A percentile compares a stretch with the other conserved stretches of the same genome.
Evolutionary conservation across 768 basidiomycete species (phyloP).

Genomic region (Wakefieldia striispora): DNA sequence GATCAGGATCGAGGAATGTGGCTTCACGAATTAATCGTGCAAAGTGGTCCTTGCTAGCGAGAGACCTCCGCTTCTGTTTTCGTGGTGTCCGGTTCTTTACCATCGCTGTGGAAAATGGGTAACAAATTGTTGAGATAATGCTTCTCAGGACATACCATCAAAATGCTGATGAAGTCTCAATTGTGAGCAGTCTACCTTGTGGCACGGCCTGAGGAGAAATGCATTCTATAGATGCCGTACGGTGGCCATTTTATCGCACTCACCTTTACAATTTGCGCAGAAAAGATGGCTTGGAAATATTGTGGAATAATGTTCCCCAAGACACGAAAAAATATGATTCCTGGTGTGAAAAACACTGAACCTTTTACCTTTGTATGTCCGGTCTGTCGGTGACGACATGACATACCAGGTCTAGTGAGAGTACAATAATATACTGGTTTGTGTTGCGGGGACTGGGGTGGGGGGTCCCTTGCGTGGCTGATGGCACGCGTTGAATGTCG

Average conservation of each 20-base stretch:
- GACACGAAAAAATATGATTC: not conserved
- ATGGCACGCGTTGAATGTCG: not conserved
- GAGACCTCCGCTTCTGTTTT: slow-evolving; percentile 24
- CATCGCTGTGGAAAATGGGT: slow-evolving; percentile 9
- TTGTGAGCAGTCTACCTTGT: not conserved
- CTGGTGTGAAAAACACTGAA: not conserved
- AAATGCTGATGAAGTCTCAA: not conserved
- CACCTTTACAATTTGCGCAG: slow-evolving; percentile 1
- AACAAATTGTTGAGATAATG: not conserved
- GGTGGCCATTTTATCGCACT: not conserved
- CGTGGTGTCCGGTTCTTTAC: slow-evolving; percentile 18
- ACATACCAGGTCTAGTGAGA: not conserved
- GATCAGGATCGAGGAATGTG: not conserved
- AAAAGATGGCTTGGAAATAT: not conserved
- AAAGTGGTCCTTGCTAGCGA: slow-evolving; percentile 23
- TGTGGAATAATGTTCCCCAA: slow-evolving; percentile 33
- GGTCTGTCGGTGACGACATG: not conserved
- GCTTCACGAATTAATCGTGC: slow-evolving; percentile 24
- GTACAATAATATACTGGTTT: not conserved
- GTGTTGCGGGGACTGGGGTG: not conserved
- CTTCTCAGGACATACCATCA: slow-evolving; percentile 2
- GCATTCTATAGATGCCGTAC: not conserved
- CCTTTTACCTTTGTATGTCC: not conserved
- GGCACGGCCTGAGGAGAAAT: not conserved
- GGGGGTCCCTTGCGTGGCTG: not conserved